Base-by-base conservation (phyloP, 73 alveolate species). In the Symbiodinium pilosum region DNA sequence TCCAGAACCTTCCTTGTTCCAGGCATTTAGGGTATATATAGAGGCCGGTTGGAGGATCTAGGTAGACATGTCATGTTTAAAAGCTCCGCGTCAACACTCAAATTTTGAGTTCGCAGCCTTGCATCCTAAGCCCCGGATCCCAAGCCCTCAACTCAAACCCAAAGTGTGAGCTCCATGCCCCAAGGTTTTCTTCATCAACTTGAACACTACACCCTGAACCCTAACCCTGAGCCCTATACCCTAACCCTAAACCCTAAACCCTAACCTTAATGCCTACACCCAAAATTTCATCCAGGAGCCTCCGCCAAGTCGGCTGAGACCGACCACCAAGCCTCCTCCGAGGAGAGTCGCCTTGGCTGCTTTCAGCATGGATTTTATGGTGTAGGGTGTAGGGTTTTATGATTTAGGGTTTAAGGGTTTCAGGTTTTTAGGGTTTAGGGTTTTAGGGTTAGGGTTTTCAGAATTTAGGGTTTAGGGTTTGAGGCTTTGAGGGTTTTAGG, bases 311-410 rank as follows among this genome's bases (percentile, higher is more conserved):
- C 97, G 1, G 77, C 69, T 7, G 16, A 75, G 41, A 69, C 30
- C 16, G 38, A 32, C 97, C 97, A 91, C 69, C 64, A 91, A 21
- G 88, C 73, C 56, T 91, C 97, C 39, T 91, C 97, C 0, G 87
- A 24, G 81, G 18, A 16, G 52, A 91, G 87, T 38, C 88, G 71
- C 87, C 77, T 91, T 18, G 88, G 88, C 42, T 4, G 85, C 40
- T 4, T 7, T 24, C 43, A 14, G 59, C 59, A 14, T 47, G 59
- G 59, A 6, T 56, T 34, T 56, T 56, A 26, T 0, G 73, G 73
- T 56, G 9, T 56, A 56, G 73, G 73, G 73, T 56, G 9, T 56
- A 56, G 73, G 73, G 73, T 56, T 56, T 56, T 51, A 16, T 24
- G 68, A 16, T 51, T 51, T 51, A 51, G 1, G 28, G 28, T n/a